A percentile compares a stretch with the other conserved stretches of the same genome.
Evolutionary conservation across 495 filamentous ascomycete species (phyloP).

Genomic region (Lasiosphaeria ovina): DNA sequence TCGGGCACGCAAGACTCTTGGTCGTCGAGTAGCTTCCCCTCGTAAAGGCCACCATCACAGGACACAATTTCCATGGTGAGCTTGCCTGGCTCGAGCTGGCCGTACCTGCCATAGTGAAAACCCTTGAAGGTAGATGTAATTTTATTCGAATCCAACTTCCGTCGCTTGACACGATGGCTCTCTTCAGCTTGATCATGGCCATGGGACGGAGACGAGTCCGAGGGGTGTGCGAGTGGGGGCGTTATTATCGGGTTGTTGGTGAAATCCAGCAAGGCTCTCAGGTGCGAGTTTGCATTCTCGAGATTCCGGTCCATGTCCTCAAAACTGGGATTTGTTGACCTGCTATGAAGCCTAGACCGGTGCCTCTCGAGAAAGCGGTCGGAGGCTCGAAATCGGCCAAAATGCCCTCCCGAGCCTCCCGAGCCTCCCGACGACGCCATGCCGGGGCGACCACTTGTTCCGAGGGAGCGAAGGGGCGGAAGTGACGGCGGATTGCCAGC

Average conservation of each 20-base stretch:
- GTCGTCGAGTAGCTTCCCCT: conserved; percentile 42
- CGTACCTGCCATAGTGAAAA: conserved; percentile 76
- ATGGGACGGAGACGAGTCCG: conserved; percentile 29
- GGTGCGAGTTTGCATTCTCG: conserved; percentile 42
- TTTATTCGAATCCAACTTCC: conserved; percentile 69
- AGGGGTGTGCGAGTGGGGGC: conserved; percentile 29
- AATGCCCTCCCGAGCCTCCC: background rate
- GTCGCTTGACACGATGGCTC: conserved; percentile 61
- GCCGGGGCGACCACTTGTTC: conserved; percentile 26
- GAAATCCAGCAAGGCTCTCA: conserved; percentile 49
- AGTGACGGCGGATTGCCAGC: conserved; percentile 31
- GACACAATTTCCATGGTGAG: conserved; percentile 81
- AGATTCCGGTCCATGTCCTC: conserved; percentile 31
- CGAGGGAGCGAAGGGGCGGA: conserved; percentile 42
- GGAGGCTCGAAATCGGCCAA: too few species aligned
- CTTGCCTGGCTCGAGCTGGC: conserved; percentile 76
- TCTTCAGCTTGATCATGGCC: conserved; percentile 40
- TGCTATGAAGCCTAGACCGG: conserved; percentile 17
- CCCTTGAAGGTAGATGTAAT: conserved; percentile 50
- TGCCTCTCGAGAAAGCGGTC: conserved; percentile 34
- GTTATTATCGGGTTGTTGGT: conserved; percentile 22
- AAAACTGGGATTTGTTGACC: conserved; percentile 9
- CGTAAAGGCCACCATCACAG: conserved; percentile 83
- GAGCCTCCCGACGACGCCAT: conserved; percentile 26
- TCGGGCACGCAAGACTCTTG: conserved; percentile 60